phyloP scores from a whole-genome alignment of 768 basidiomycete species.

The Boletus eberwhitei region DNA sequence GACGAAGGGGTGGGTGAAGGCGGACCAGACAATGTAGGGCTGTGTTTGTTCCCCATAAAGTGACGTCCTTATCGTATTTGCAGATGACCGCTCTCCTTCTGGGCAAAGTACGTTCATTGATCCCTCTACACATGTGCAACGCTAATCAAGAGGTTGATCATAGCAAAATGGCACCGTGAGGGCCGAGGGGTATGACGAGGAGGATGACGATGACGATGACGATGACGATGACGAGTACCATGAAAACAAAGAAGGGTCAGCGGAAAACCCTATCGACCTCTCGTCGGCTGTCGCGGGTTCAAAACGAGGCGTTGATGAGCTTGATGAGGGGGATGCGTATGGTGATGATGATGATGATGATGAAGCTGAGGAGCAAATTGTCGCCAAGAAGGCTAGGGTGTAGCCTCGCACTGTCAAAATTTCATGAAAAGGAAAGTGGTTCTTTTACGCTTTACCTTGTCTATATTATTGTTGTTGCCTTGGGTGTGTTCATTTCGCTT shows the following conservation, averaged over 20 bases:
- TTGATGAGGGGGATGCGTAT: conserved; percentile 7
- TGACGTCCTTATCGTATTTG: conserved; percentile 1
- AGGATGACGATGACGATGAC: conserved; percentile 14
- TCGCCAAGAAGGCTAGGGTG: conserved; percentile 27
- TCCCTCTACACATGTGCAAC: not conserved
- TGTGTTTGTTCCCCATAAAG: not conserved
- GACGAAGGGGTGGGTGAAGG: not conserved
- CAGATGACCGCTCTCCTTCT: conserved; percentile 27
- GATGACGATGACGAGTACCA: conserved; percentile 25
- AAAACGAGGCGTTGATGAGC: conserved; percentile 27
- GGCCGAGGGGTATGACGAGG: conserved; percentile 9
- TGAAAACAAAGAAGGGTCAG: conserved; percentile 5
- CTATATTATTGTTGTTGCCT: not conserved
- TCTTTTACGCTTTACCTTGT: not conserved
- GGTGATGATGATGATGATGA: conserved; percentile 12
- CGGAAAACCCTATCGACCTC: conserved; percentile 9
- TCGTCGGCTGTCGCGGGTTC: conserved; percentile 14
- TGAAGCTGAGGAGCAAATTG: conserved; percentile 4
- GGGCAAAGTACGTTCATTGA: conserved; percentile 10
- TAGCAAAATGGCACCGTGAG: conserved; percentile 15
- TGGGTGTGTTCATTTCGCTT: not conserved
- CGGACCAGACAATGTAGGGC: conserved; percentile 11
- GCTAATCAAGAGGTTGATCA: not conserved
- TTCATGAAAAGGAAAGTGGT: not conserved
- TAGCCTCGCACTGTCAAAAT: not conserved